Evolutionary conservation across 352 stramenopile genomes (phyloP), one percentile per base, ranked within the genome.

Genomic region (Pythium dissimile): DNA sequence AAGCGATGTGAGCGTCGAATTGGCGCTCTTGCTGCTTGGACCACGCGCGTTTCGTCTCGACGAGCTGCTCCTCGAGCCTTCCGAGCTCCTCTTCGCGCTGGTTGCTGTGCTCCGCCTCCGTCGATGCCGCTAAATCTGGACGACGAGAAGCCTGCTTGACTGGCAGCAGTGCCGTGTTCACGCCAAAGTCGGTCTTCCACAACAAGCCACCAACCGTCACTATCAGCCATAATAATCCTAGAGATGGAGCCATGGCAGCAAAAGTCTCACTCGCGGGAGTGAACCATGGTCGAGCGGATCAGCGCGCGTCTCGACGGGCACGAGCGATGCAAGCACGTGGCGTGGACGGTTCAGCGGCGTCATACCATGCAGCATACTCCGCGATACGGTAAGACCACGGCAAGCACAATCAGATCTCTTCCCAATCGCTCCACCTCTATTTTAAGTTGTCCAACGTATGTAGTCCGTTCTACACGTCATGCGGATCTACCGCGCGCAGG

Each of bases 281-380:
- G 42, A 13, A 8, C 15, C 26, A 23, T 65, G 49, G 30, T 54
- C 49, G 26, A 66, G 51, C n/a, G 59, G 59, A 20, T 59, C 59
- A 2, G 35, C 42, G 11, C 59, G 50, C 2, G 50, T 47, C 35
- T 60, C 38, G n/a, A 67, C 53, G 8, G 59, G 53, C 16, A 63
- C 54, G 15, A 68, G 48, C 47, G 60, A 68, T 4, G 60, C 60
- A 12, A 68, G 60, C 21, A 68, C 54, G 2, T 31, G 52, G 2
- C 60, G 51, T 31, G 31, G 60, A n/a, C 44, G 49, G 18, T 26
- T 39, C 42, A 41, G 9, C 11, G 23, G 10, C 23, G 3, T 28
- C 23, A 4, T 16, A 5, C 9, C 37, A 12, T 10, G 21, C 13
- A 46, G 26, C 21, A 46, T 46, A 41, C 34, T 12, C 16, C 34